These are phyloP conservation scores for Phymatotrichopsis omnivora DNA, from an alignment of 2,329 filamentous ascomycete species.

Conservation along the genomic window DNA sequence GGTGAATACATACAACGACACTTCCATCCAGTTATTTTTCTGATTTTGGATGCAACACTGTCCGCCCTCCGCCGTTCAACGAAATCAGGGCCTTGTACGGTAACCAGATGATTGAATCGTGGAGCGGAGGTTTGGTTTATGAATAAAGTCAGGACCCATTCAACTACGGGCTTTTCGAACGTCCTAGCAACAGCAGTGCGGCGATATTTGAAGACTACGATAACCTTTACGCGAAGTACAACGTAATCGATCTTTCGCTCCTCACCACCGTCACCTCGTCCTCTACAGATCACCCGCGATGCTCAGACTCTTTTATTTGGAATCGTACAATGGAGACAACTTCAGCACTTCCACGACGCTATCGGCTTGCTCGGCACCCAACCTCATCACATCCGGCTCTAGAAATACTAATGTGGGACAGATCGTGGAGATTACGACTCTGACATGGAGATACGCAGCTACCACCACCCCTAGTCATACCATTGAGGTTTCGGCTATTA, in stretches of 20 bases:
- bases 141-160: conserved; percentile 94
- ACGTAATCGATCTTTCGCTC: conserved; percentile 51
- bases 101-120: conserved; percentile 69
- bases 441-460: conserved; percentile 13
- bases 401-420: conserved; percentile 17
- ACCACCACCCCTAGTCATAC: conserved; percentile 10
- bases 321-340: conserved; percentile 1
- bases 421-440: conserved; percentile 8
- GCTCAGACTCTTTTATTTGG: conserved; percentile 13
- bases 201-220: conserved; percentile 59
- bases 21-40: conserved; percentile 95
- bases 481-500: conserved; percentile 16
- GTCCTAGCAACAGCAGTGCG: conserved; percentile 48
- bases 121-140: conserved; percentile 96
- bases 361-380: conserved; percentile 9
- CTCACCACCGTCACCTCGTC: conserved; percentile 8
- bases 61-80: conserved; percentile 62
- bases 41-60: conserved; percentile 85
- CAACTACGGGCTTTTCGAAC: conserved; percentile 66
- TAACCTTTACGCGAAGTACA: conserved; percentile 59
- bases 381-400: conserved; percentile 15
- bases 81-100: conserved; percentile 78
- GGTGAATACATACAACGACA: conserved; percentile 75
- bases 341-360: conserved; percentile 20
- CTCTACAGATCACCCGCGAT: neutral